Evolutionary conservation across 768 basidiomycete genomes (phyloP).

Genomic region (Leccinum olivaceopallidum): DNA sequence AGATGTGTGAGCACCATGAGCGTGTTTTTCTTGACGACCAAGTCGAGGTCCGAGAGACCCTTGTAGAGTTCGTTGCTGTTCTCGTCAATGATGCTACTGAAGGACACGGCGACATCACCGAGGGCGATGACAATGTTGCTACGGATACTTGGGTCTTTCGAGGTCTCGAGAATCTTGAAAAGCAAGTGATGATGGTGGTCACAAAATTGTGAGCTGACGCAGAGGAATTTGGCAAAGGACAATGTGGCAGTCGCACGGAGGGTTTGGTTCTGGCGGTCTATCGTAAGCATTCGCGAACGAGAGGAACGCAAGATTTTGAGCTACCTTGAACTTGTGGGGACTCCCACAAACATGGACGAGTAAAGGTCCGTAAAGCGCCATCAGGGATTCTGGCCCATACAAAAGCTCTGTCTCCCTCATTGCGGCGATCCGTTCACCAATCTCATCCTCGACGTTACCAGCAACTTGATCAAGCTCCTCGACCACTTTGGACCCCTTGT

Average conservation of each 20-base stretch:
- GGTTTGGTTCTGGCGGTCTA: constrained; percentile 65
- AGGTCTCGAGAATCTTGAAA: constrained; percentile 93
- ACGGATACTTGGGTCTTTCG: constrained; percentile 85
- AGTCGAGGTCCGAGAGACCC: constrained; percentile 83
- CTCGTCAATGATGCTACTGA: constrained; percentile 96
- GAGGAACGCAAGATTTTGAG: not conserved
- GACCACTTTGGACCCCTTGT: constrained; percentile 51
- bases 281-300: constrained; percentile 9
- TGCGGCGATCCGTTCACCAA: constrained; percentile 85
- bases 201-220: constrained; percentile 92
- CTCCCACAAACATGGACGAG: constrained; percentile 88
- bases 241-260: constrained; percentile 86
- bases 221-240: constrained; percentile 94
- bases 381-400: constrained; percentile 76
- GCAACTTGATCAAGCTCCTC: constrained; percentile 98
- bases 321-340: constrained; percentile 88
- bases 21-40: constrained; percentile 98
- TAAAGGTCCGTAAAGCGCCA: constrained; percentile 87
- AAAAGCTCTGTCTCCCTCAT: constrained; percentile 87
- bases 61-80: constrained; percentile 95
- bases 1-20: constrained; percentile 97
- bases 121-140: constrained; percentile 98
- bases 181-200: constrained; percentile 85
- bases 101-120: constrained; percentile 97
- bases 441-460: constrained; percentile 97